These are phyloP conservation scores for Proliferodiscus dingleyae DNA, from an alignment of 2,329 filamentous ascomycete species.

Conservation along the genomic window DNA sequence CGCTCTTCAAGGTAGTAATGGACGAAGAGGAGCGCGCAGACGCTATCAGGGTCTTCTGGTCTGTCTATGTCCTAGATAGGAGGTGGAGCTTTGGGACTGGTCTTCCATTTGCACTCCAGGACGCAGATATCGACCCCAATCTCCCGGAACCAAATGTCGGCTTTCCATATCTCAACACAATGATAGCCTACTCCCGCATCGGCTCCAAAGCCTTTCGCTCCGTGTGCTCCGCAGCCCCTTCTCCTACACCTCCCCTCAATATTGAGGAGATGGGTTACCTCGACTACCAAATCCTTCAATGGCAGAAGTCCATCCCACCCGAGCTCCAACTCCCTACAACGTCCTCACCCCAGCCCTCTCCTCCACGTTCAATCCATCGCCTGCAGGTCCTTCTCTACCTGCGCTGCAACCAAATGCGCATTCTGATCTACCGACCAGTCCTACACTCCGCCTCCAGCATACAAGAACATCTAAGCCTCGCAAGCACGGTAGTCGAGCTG, in stretches of 20 bases:
- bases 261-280: conserved; percentile 73
- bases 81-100: conserved; percentile 89
- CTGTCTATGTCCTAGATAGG: conserved; percentile 77
- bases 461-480: conserved; percentile 66
- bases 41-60: conserved; percentile 76
- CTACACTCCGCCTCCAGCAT: conserved; percentile 82
- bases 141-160: conserved; percentile 60
- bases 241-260: conserved; percentile 27
- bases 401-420: conserved; percentile 84
- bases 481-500: conserved; percentile 68
- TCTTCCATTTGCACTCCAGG: conserved; percentile 78
- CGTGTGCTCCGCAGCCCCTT: conserved; percentile 39
- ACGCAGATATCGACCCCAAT: conserved; percentile 76
- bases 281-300: conserved; percentile 78
- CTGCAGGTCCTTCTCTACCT: conserved; percentile 81
- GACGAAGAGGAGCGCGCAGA: conserved; percentile 64
- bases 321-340: conserved; percentile 48
- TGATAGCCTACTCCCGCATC: conserved; percentile 80
- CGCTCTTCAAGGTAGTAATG: conserved; percentile 60
- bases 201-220: conserved; percentile 84
- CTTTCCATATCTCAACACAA: conserved; percentile 68
- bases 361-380: conserved; percentile 51
- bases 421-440: conserved; percentile 81
- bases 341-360: conserved; percentile 40
- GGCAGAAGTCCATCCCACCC: conserved; percentile 72